Evolutionary conservation across 2,329 filamentous ascomycete species (phyloP), one percentile per base, ranked within the genome.

Genomic region (Raffaelea ambrosiae): DNA sequence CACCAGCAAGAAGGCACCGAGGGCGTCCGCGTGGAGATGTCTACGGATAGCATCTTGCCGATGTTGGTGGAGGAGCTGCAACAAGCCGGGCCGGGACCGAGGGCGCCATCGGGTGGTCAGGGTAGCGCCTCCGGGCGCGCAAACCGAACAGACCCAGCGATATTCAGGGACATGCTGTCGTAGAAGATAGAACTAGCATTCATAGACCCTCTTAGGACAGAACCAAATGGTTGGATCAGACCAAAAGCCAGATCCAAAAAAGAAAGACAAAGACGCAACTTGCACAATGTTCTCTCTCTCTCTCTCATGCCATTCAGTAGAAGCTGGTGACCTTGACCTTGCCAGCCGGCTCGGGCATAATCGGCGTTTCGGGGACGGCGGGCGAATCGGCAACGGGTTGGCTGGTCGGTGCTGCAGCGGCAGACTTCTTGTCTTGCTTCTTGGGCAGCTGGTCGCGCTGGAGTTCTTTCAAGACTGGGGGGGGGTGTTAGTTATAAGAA

Each of bases 141-240:
- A 5, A 43, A 40, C 18, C n/a, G 16, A 8, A 40, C 39, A 5
- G 58, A 61, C 14, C 60, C 57, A 21, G 63, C 58, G 36, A 60
- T 73, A 22, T 82, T 81, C 58, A 79, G 75, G 59, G 74, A 82
- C 49, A 76, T 81, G 76, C 62, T 81, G 53, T 80, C 77, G 54
- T 83, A 63, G 57, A 29, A 29, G 7, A 13, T 41, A 23, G 31
- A 44, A 29, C 43, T 40, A 40, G 13, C 7, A 7, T 29, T 7
- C 7, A 29, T 29, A 29, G 26, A 29, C 26, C n/a, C n/a, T n/a
- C n/a, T n/a, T n/a, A n/a, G n/a, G n/a, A n/a, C n/a, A n/a, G n/a
- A n/a, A n/a, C n/a, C n/a, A n/a, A n/a, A n/a, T n/a, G n/a, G n/a
- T n/a, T n/a, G n/a, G n/a, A n/a, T n/a, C n/a, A n/a, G 14, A 44